Evolutionary conservation across 495 filamentous ascomycete genomes (phyloP).

Genomic region (Pyrenopolyporus hunteri): DNA sequence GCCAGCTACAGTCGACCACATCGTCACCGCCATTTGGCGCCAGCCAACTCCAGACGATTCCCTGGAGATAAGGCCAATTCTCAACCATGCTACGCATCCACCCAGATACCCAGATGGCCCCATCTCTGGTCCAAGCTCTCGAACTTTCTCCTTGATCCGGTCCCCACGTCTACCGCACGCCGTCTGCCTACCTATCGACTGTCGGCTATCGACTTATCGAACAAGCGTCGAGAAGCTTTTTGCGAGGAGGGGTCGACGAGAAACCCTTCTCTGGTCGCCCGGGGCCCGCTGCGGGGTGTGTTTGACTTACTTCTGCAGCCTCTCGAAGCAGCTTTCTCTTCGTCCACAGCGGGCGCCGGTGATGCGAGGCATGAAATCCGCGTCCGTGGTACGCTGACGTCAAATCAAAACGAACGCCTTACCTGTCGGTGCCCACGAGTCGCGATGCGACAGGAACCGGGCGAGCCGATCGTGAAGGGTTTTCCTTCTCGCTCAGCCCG

Average conservation of each 20-base stretch:
- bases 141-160: conserved; percentile 28
- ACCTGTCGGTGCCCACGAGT: conserved; percentile 17
- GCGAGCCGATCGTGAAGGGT: conserved; percentile 18
- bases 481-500: neutral
- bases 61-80: conserved; percentile 26
- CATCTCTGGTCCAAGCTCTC: neutral
- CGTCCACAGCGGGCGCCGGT: conserved; percentile 7
- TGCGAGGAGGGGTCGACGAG: neutral
- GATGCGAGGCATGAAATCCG: conserved; percentile 32
- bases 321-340: neutral
- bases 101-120: neutral
- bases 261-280: neutral
- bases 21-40: conserved; percentile 45
- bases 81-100: conserved; percentile 5
- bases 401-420: conserved; percentile 30
- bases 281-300: conserved; percentile 23
- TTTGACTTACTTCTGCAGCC: conserved; percentile 5
- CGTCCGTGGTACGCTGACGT: conserved; percentile 35
- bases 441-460: neutral
- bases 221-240: too few species aligned
- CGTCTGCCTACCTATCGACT: too few species aligned
- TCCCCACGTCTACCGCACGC: too few species aligned
- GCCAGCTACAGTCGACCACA: conserved; percentile 43
- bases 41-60: conserved; percentile 24
- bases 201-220: neutral